Evolutionary conservation across 2,329 filamentous ascomycete genomes (phyloP).

Genomic region (Aspergillus flavus): DNA sequence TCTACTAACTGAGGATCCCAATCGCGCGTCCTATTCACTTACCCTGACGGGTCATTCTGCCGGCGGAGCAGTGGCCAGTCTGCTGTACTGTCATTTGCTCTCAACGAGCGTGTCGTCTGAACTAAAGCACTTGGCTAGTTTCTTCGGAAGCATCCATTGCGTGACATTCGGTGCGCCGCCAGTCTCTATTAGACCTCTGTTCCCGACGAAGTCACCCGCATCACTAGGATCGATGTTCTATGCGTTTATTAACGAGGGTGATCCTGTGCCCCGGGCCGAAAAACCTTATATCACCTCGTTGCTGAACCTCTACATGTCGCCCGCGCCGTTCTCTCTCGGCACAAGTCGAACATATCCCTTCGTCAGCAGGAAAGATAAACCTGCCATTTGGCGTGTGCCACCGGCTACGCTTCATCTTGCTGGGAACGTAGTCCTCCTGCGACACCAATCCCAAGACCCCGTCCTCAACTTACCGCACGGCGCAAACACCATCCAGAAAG

Average conservation of each 20-base stretch:
- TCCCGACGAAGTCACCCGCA: conserved; percentile 54
- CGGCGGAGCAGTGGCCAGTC: conserved; percentile 77
- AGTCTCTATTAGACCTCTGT: conserved; percentile 69
- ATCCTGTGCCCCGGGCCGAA: conserved; percentile 77
- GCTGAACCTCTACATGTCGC: conserved; percentile 68
- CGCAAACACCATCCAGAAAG: conserved; percentile 32
- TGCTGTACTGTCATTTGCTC: conserved; percentile 83
- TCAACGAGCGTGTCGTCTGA: conserved; percentile 59
- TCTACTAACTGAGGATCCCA: conserved; percentile 71
- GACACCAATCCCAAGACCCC: conserved; percentile 28
- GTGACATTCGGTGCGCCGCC: conserved; percentile 85
- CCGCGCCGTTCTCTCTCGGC: conserved; percentile 48
- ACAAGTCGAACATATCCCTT: conserved; percentile 13
- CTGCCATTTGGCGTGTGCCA: conserved; percentile 19
- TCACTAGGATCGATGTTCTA: conserved; percentile 68
- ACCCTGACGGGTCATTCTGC: conserved; percentile 86
- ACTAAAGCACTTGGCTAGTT: conserved; percentile 67
- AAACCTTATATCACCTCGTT: conserved; percentile 73
- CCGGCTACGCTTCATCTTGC: conserved; percentile 63
- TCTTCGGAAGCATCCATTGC: conserved; percentile 80
- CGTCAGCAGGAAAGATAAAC: conserved; percentile 27
- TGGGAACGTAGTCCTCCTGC: conserved; percentile 68
- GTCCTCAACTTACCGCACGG: neutral
- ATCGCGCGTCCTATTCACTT: conserved; percentile 66
- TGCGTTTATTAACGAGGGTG: conserved; percentile 82